A percentile compares a stretch with the other conserved stretches of the same genome.
These are phyloP conservation scores for Carex sylvatica DNA, from an alignment of 202 grass and related monocot species.

Conservation along the genomic window DNA sequence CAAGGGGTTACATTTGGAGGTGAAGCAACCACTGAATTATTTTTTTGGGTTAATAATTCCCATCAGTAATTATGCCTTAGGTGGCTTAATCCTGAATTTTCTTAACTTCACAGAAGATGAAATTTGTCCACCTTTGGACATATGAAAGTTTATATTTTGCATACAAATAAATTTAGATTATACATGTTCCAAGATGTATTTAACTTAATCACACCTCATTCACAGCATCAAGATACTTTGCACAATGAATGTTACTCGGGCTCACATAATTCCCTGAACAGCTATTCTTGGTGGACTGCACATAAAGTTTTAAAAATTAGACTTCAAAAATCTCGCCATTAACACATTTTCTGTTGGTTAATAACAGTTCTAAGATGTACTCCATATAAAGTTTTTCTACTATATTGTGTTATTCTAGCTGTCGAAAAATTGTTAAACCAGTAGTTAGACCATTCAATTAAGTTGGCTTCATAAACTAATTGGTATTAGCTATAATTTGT, in stretches of 20 bases:
- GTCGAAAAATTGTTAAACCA: neutral
- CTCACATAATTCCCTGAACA: slow-evolving; percentile 26
- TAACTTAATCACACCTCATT: slow-evolving; percentile 33
- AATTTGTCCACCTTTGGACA: neutral
- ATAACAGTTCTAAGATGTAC: too few relatives aligned
- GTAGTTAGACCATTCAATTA: neutral
- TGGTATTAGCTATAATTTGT: neutral
- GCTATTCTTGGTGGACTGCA: slow-evolving; percentile 50
- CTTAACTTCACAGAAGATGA: neutral
- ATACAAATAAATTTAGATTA: neutral
- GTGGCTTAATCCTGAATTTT: too few relatives aligned
- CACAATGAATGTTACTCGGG: slow-evolving; percentile 36
- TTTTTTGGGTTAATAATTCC: neutral
- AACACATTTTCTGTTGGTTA: too few relatives aligned
- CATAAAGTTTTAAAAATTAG: neutral
- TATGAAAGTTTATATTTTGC: neutral
- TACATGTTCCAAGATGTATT: neutral
- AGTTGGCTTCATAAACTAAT: neutral
- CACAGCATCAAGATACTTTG: slow-evolving; percentile 34
- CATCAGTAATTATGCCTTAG: neutral
- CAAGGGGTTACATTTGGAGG: neutral
- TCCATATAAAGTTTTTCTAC: too few relatives aligned
- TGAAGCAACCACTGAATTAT: neutral
- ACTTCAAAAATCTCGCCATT: neutral
- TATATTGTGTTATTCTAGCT: neutral